Evolutionary conservation across 1,284 basidiomycete genomes (phyloP).

Genomic region (Ustilago hordei): DNA sequence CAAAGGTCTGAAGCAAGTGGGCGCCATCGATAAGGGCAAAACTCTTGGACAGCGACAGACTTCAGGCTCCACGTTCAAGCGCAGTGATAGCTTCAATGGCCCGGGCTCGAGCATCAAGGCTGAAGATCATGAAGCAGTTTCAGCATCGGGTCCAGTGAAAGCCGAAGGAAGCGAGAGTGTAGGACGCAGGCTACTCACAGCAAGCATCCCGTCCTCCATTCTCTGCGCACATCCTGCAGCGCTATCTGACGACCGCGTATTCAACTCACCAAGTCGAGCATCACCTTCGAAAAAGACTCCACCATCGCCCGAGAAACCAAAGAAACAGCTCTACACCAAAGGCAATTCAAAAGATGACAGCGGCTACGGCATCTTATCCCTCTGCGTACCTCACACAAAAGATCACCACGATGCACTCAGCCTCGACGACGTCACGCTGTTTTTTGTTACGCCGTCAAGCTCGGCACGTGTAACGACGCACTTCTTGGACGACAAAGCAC

Average conservation of each 20-base stretch:
- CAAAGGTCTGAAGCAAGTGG: conserved; percentile 37
- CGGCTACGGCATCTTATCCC: conserved; percentile 42
- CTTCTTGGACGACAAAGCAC: conserved; percentile 57
- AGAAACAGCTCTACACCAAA: conserved; percentile 40
- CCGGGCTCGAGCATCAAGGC: conserved; percentile 1
- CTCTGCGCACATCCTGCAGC: conserved; percentile 12
- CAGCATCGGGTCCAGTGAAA: not conserved
- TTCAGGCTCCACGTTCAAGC: not conserved
- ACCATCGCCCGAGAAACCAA: conserved; percentile 8
- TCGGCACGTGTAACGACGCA: conserved; percentile 65
- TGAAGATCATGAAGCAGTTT: not conserved
- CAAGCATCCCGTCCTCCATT: not conserved
- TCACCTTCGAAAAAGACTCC: conserved; percentile 4
- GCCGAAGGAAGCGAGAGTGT: not conserved
- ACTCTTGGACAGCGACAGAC: not conserved
- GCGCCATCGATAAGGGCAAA: conserved; percentile 20
- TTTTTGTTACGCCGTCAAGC: conserved; percentile 58
- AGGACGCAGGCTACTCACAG: not conserved
- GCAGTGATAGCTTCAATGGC: not conserved
- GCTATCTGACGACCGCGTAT: not conserved
- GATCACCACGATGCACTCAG: not conserved
- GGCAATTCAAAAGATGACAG: conserved; percentile 42
- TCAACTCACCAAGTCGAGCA: not conserved
- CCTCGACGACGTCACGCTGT: conserved; percentile 39
- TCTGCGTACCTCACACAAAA: conserved; percentile 29